Conservation (phyloP, 352 stramenopile genomes). For the Globisporangium cystogenes region DNA sequence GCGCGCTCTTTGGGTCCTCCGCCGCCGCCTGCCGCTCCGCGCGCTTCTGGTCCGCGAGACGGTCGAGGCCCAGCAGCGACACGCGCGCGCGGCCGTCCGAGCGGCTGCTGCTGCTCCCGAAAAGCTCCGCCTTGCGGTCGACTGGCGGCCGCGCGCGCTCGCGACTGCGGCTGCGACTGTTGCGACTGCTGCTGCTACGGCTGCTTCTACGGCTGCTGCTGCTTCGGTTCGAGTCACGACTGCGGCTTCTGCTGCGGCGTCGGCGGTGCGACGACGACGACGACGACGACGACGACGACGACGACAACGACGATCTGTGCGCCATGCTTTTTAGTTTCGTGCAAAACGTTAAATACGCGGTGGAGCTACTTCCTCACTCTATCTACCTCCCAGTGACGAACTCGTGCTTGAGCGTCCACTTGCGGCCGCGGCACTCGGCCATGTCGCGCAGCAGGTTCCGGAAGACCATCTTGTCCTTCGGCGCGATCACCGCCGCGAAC, state of each 20-base stretch:
- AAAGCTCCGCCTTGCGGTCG: conserved; percentile 18
- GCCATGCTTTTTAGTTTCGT: conserved; percentile 13
- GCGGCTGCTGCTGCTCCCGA: conserved; percentile 13
- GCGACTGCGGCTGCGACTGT: conserved; percentile 13
- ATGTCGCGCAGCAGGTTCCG: conserved; percentile 81
- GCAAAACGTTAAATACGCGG: neutral
- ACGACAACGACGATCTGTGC: conserved; percentile 4
- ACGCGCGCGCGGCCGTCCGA: conserved; percentile 3
- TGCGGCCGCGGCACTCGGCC: conserved; percentile 54
- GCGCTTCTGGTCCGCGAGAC: conserved; percentile 56
- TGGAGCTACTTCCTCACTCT: neutral
- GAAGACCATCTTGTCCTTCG: conserved; percentile 88
- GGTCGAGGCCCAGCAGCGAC: conserved; percentile 58
- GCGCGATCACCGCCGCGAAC: conserved; percentile 80
- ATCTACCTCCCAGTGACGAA: conserved; percentile 18
- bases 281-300: neutral
- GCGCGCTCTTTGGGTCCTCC: neutral
- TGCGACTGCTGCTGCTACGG: neutral
- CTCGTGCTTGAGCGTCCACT: conserved; percentile 71
- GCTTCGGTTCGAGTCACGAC: conserved; percentile 9
- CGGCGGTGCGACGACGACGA: neutral
- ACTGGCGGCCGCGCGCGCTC: neutral
- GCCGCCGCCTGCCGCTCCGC: conserved; percentile 1
- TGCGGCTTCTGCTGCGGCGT: conserved; percentile 17
- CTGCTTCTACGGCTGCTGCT: conserved; percentile 6